Evolutionary conservation across 1,139 yeast genomes (phyloP), one percentile per base, ranked within the genome.

Genomic region (Sugiyamaella japonica): DNA sequence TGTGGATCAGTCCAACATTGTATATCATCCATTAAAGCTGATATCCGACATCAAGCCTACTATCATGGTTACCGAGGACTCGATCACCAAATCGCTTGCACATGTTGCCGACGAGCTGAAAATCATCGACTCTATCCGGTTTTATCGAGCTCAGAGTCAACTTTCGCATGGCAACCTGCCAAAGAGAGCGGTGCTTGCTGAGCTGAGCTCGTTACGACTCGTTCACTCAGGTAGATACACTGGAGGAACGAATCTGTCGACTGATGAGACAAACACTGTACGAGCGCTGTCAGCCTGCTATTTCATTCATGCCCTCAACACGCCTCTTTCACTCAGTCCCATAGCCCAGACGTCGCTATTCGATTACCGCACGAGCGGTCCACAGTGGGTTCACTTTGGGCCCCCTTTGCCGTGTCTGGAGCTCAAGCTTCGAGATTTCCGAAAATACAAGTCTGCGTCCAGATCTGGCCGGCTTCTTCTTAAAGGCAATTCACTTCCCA

Each of bases 241-340:
- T 42, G 48, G 56, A 16, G 52, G 39, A 7, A 52, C 52, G 20
- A 54, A 54, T 1, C 54, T 70, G 50, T 60, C 69, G 28, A 63
- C 70, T 3, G 57, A 59, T 12, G 70, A 71, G 9, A 57, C 67
- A 10, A 63, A 68, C 15, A 52, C 53, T 9, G 59, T 73, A 7
- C 61, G 76, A 10, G 70, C 71, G 0, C 63, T 72, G 13, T 57
- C 72, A 0, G 77, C 75, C 9, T 62, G 74, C 2, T 65, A 66
- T 38, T 59, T 73, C 36, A 51, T 73, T 15, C 74, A 70, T 51
- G 62, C 71, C 2, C 57, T 71, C 7, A 61, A 65, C 20, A 60
- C 66, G 7, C 71, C 74, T 1, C 46, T 52, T 1, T 59, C 65
- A 23, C 67, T 67, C 4, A 64, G 73, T 37, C 73, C 76, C 1